These are phyloP conservation scores for Aspergillus saccharolyticus DNA, from an alignment of 495 filamentous ascomycete species.

Conservation along the genomic window DNA sequence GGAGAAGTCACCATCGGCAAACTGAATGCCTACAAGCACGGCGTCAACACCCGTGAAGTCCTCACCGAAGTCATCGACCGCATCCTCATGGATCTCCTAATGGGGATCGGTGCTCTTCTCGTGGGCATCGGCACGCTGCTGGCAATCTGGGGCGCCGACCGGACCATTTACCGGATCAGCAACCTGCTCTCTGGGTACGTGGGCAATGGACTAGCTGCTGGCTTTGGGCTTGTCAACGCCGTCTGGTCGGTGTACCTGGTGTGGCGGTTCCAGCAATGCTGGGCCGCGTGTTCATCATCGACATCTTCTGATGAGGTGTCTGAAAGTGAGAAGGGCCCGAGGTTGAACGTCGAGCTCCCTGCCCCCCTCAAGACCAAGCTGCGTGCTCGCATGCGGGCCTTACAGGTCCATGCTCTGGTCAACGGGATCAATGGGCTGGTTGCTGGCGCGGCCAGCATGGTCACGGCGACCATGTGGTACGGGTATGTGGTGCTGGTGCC, in stretches of 20 bases:
- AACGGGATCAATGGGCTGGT: slow-evolving; percentile 41
- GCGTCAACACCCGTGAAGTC: slow-evolving; percentile 21
- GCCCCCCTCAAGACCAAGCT: slow-evolving; percentile 20
- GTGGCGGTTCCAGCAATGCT: slow-evolving; percentile 31
- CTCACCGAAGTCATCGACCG: slow-evolving; percentile 39
- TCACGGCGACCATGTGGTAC: slow-evolving; percentile 46
- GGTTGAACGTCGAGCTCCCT: background rate
- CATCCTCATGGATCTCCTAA: slow-evolving; percentile 41
- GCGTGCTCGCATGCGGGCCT: slow-evolving; percentile 27
- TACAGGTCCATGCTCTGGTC: slow-evolving; percentile 38
- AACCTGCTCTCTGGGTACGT: slow-evolving; percentile 46
- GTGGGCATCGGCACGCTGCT: slow-evolving; percentile 47
- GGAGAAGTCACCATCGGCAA: background rate
- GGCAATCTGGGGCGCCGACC: slow-evolving; percentile 46
- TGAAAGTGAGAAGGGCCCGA: background rate
- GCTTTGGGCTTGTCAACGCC: slow-evolving; percentile 35
- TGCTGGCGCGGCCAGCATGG: slow-evolving; percentile 46
- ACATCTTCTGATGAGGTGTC: background rate
- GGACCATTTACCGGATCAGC: slow-evolving; percentile 33
- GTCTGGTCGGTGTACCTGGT: slow-evolving; percentile 40
- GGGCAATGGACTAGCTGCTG: slow-evolving; percentile 8
- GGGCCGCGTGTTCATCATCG: background rate
- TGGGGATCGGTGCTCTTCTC: slow-evolving; percentile 42
- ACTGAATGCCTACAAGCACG: background rate
- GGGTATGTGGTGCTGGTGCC: slow-evolving; percentile 47